Conservation (phyloP, 805 yeast genomes). For the Tetrapisispora taiwanensis region DNA sequence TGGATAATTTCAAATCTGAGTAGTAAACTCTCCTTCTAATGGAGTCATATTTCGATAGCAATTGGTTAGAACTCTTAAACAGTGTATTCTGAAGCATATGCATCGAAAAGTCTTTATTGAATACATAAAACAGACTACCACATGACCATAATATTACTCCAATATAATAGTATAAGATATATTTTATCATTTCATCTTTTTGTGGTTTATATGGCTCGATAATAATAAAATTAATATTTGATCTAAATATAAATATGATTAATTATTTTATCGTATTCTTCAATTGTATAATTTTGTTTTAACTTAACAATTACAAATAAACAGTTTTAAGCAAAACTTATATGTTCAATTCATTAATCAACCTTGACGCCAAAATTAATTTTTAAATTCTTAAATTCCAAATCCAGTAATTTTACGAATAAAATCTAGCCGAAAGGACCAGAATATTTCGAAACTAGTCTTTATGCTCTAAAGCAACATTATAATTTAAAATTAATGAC, state of each 20-base stretch:
- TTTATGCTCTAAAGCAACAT: too few species aligned
- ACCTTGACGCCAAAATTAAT: not conserved
- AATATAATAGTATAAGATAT: not conserved
- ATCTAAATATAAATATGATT: too few species aligned
- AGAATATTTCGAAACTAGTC: too few species aligned
- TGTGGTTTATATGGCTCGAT: too few species aligned
- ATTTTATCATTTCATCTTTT: not conserved
- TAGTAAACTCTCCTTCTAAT: slow-evolving; percentile 7
- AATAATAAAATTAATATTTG: too few species aligned
- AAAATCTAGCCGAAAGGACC: not conserved
- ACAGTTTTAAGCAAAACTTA: too few species aligned
- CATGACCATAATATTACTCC: not conserved
- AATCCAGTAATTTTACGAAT: not conserved
- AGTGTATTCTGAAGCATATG: not conserved
- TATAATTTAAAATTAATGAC: too few species aligned
- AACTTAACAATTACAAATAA: too few species aligned
- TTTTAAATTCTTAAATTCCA: not conserved
- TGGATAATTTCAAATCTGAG: slow-evolving; percentile 17
- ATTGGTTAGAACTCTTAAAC: slow-evolving; percentile 8
- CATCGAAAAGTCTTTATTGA: not conserved
- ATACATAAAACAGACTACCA: not conserved
- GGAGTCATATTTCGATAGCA: slow-evolving; percentile 11
- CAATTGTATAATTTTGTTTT: too few species aligned
- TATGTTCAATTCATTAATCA: too few species aligned
- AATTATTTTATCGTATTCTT: too few species aligned